Evolutionary conservation across 2,329 filamentous ascomycete genomes (phyloP), one percentile per base, ranked within the genome.

Genomic region (Bimuria novae-zelandiae): DNA sequence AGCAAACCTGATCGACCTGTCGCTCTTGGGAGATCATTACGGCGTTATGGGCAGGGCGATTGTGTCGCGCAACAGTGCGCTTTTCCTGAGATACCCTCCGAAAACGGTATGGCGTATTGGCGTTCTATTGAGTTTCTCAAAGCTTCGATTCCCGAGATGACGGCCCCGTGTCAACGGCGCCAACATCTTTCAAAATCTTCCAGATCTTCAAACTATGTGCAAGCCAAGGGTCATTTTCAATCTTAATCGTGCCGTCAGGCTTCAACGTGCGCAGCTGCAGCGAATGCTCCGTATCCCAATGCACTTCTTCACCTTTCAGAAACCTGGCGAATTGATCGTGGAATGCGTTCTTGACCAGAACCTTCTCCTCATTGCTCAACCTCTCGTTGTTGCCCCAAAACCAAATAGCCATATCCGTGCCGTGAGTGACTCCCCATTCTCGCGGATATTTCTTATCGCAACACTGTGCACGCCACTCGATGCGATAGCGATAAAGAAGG

Each of bases 351-450:
- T 59, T 64, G 0, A 80, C 66, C 16, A 79, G 52, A 5, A 44
- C 43, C 62, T 81, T 80, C 65, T 85, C 82, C 7, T 64, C 57
- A 0, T 64, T 63, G 6, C 66, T 73, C 46, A 84, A 51, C 0
- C 60, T 52, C 4, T 68, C 69, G 1, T 77, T 79, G 56, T 79
- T 76, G 0, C 82, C 82, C 76, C 77, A 84, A 51, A 83, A 81
- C 82, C 82, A 85, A 25, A 84, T 77, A 5, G 75, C 69, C 61
- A 79, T 74, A 55, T 85, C 82, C 0, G 79, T 79, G 0, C 75
- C 75, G 61, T 85, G 82, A 14, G 81, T 84, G 2, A 81, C 81
- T 2, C 79, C 80, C 77, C 79, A 84, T 35, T 76, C 70, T 1
- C 64, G 67, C 1, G 81, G 80, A 8, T 77, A 61, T 3, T 59